phyloP scores from a whole-genome alignment of 345 rosid species.

The Excoecaria cochinchinensis region DNA sequence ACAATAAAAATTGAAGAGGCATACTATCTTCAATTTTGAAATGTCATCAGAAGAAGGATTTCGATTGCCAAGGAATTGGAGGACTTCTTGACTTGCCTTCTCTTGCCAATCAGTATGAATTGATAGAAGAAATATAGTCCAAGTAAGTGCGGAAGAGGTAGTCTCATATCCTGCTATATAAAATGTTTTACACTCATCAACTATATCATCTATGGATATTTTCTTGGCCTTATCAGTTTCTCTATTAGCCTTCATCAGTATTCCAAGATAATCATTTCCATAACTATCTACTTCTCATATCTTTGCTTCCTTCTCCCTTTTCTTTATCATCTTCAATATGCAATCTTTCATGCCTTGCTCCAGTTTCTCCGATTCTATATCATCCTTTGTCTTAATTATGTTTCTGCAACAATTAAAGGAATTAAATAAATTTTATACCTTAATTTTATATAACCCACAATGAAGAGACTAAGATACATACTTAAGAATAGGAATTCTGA shows the following conservation, averaged over 20 bases:
- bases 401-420: constrained; percentile 17
- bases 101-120: constrained; percentile 46
- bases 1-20: neutral
- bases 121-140: constrained; percentile 31
- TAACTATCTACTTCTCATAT: constrained; percentile 7
- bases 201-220: constrained; percentile 29
- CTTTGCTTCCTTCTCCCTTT: constrained; percentile 25
- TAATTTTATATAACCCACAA: neutral
- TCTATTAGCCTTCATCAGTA: constrained; percentile 17
- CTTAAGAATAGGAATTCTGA: constrained; percentile 10
- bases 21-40: constrained; percentile 34
- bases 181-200: constrained; percentile 43
- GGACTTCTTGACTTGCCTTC: constrained; percentile 36
- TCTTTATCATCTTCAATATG: constrained; percentile 23
- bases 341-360: constrained; percentile 6
- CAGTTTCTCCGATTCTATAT: constrained; percentile 19
- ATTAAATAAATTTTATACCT: neutral
- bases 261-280: constrained; percentile 33
- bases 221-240: constrained; percentile 16
- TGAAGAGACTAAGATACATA: neutral
- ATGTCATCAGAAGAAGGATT: constrained; percentile 31
- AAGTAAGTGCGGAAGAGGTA: constrained; percentile 19
- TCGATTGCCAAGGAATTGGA: constrained; percentile 22
- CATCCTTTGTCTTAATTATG: constrained; percentile 24
- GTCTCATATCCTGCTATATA: constrained; percentile 39